Conservation (phyloP, 441 rosid genomes). For the Gossypium gossypioides region DNA sequence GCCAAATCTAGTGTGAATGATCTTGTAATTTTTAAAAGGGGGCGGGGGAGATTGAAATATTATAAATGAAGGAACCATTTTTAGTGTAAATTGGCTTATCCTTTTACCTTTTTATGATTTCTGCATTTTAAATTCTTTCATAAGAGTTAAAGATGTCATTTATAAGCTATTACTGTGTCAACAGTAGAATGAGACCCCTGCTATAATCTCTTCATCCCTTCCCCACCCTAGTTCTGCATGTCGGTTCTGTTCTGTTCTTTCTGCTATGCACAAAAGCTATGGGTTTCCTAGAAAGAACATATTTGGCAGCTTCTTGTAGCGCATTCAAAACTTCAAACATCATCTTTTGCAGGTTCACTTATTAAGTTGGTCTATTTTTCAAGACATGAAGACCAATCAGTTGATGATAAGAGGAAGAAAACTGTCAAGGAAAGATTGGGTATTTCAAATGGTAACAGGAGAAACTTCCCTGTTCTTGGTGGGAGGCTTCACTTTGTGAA, state of each 20-base stretch:
- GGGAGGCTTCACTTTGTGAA: conserved; percentile 97
- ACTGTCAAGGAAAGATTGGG: conserved; percentile 63
- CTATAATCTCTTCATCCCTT: not conserved
- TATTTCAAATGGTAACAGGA: conserved; percentile 63
- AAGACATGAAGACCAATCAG: conserved; percentile 67
- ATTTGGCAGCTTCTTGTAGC: not conserved
- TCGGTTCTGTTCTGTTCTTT: not conserved
- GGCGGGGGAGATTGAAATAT: not conserved
- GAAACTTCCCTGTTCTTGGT: conserved; percentile 92
- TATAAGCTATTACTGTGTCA: not conserved
- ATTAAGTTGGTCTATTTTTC: conserved; percentile 93
- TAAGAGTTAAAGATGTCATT: not conserved
- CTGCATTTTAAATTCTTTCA: not conserved
- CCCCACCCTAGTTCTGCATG: not conserved
- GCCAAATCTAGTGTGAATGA: not conserved
- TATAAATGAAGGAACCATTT: not conserved
- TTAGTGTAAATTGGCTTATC: not conserved
- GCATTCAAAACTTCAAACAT: not conserved
- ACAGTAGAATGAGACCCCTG: not conserved
- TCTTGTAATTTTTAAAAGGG: not conserved
- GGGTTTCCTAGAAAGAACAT: not conserved
- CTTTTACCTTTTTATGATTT: not conserved
- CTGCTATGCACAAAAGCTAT: not conserved
- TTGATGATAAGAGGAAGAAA: conserved; percentile 61
- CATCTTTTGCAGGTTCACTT: conserved; percentile 60